Percentiles rank a stretch among this genome's conserved stretches.
Evolutionary conservation across 2,329 filamentous ascomycete genomes (phyloP).

Genomic region (Fusarium haematococcum): DNA sequence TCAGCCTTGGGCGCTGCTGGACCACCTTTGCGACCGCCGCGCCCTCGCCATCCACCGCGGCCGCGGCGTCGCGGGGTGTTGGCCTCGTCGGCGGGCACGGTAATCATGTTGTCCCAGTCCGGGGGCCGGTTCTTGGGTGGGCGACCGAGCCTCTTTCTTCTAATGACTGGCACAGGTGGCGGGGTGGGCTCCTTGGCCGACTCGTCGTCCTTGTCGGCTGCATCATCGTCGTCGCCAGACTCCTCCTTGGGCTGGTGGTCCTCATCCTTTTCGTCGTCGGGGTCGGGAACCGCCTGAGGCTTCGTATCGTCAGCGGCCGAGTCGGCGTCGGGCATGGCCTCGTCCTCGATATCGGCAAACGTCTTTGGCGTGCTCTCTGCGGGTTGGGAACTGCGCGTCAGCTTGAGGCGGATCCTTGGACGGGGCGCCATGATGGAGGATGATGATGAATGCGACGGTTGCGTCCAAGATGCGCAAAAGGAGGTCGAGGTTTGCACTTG

Average conservation of each 20-base stretch:
- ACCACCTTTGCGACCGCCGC: constrained; percentile 75
- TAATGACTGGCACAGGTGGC: constrained; percentile 71
- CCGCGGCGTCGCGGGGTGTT: constrained; percentile 73
- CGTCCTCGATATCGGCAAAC: constrained; percentile 56
- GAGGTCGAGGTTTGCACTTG: neutral
- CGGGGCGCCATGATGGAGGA: constrained; percentile 42
- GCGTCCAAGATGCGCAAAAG: neutral
- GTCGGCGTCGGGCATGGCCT: constrained; percentile 47
- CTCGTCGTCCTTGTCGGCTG: constrained; percentile 53
- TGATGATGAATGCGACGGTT: neutral
- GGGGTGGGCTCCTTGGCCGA: constrained; percentile 65
- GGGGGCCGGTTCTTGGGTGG: constrained; percentile 87
- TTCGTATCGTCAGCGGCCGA: constrained; percentile 52
- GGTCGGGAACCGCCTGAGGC: constrained; percentile 55
- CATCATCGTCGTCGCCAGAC: constrained; percentile 55
- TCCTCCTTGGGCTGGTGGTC: constrained; percentile 67
- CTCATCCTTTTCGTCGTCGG: constrained; percentile 53
- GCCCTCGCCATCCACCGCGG: constrained; percentile 77
- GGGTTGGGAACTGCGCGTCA: constrained; percentile 46
- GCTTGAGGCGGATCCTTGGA: constrained; percentile 48
- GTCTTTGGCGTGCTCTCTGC: constrained; percentile 57
- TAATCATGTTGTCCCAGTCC: constrained; percentile 77
- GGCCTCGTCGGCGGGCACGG: constrained; percentile 64
- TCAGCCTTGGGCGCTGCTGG: constrained; percentile 81
- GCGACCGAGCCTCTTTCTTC: constrained; percentile 83